Conservation (phyloP, 2,329 filamentous ascomycete genomes). For the Calonectria henricotiae region DNA sequence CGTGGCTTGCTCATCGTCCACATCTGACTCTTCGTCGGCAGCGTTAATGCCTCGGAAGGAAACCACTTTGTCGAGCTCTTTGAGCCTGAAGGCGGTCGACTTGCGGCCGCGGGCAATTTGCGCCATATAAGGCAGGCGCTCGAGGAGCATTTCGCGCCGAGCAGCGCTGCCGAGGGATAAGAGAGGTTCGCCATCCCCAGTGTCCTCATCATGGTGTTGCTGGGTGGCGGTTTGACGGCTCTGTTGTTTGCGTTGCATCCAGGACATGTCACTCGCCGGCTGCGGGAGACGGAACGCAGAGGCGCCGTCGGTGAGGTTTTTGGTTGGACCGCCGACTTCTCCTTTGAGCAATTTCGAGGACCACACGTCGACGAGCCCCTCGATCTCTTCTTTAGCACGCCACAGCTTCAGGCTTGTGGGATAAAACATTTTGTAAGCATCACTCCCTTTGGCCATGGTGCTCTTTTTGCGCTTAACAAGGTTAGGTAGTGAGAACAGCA, state of each 20-base stretch:
- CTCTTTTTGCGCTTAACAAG: conserved; percentile 83
- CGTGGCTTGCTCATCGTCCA: conserved; percentile 62
- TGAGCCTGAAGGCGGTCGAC: conserved; percentile 60
- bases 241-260: conserved; percentile 58
- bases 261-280: conserved; percentile 53
- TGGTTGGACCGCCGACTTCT: conserved; percentile 60
- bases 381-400: conserved; percentile 86
- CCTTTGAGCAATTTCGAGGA: conserved; percentile 74
- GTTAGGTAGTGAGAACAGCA: conserved; percentile 87
- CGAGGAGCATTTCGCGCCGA: conserved; percentile 83
- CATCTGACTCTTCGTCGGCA: conserved; percentile 64
- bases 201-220: conserved; percentile 45
- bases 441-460: conserved; percentile 64
- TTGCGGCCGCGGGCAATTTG: conserved; percentile 71
- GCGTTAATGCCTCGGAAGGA: conserved; percentile 74
- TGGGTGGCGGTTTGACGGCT: conserved; percentile 37
- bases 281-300: conserved; percentile 67
- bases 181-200: conserved; percentile 58
- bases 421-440: conserved; percentile 93
- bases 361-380: conserved; percentile 81
- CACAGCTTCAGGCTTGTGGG: conserved; percentile 88
- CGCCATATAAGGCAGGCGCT: conserved; percentile 89
- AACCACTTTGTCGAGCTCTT: conserved; percentile 79
- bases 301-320: conserved; percentile 64
- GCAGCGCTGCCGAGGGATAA: conserved; percentile 77